A percentile compares a stretch with the other conserved stretches of the same genome.
These are phyloP conservation scores for Clavulina sp. DNA, from an alignment of 768 basidiomycete genomes.

Conservation along the genomic window DNA sequence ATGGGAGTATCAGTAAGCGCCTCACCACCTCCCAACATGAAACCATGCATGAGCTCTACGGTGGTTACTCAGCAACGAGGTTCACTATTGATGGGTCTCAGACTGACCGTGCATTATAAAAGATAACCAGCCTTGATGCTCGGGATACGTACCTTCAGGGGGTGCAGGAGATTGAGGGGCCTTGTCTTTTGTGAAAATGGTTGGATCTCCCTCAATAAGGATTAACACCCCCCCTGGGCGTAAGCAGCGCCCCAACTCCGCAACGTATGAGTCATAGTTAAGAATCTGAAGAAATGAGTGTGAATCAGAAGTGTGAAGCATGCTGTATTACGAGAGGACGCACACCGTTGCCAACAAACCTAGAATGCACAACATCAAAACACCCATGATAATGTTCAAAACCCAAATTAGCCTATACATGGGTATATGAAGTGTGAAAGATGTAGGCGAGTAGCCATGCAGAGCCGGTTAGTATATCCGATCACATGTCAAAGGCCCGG, in stretches of 20 bases:
- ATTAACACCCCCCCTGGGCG: constrained; percentile 20
- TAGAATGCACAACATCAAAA: constrained; percentile 21
- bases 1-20: neutral
- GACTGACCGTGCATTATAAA: neutral
- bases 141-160: neutral
- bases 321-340: constrained; percentile 4
- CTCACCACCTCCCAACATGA: no score
- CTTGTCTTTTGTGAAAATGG: neutral
- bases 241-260: constrained; percentile 16
- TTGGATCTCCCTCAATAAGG: constrained; percentile 17
- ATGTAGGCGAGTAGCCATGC: constrained; percentile 2
- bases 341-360: constrained; percentile 19
- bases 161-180: neutral
- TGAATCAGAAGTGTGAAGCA: neutral
- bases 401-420: constrained; percentile 19
- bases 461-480: no score
- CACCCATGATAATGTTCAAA: constrained; percentile 18
- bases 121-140: neutral
- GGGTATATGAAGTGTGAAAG: neutral
- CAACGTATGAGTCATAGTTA: constrained; percentile 17
- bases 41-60: no score
- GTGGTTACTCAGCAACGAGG: no score
- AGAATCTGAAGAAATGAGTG: constrained; percentile 14
- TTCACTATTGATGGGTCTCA: no score
- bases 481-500: neutral